A percentile compares a stretch with the other conserved stretches of the same genome.
Evolutionary conservation across 805 yeast species (phyloP).

Genomic region (Suhomyces xylopsoci): DNA sequence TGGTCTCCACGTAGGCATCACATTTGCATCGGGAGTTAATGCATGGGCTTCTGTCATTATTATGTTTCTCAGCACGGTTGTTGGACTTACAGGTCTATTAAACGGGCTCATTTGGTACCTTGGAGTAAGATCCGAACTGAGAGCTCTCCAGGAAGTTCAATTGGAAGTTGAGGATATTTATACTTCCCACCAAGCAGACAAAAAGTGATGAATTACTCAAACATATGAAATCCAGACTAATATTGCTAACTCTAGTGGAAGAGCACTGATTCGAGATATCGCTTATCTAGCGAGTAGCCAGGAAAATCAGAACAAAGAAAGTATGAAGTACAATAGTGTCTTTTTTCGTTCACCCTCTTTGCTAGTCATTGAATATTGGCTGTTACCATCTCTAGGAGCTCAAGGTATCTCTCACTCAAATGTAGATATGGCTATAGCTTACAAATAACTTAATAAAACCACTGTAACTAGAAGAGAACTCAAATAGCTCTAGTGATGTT

Average conservation of each 20-base stretch:
- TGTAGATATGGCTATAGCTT: neutral
- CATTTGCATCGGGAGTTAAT: slow-evolving; percentile 55
- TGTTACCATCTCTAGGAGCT: neutral
- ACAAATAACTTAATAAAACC: slow-evolving; percentile 5
- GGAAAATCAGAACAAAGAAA: neutral
- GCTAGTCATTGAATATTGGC: too few species aligned
- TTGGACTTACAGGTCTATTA: slow-evolving; percentile 64
- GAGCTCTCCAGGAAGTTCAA: slow-evolving; percentile 75
- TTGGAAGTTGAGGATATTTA: slow-evolving; percentile 52
- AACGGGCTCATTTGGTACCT: slow-evolving; percentile 76
- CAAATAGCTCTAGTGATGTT: neutral
- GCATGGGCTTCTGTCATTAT: slow-evolving; percentile 61
- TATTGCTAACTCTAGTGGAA: neutral
- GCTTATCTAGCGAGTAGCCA: neutral
- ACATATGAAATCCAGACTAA: neutral
- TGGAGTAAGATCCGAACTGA: slow-evolving; percentile 75
- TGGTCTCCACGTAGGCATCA: slow-evolving; percentile 52
- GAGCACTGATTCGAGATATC: neutral
- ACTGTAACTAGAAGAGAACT: neutral
- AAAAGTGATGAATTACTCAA: neutral
- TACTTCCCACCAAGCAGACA: neutral
- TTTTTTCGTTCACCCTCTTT: neutral
- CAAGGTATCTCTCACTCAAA: neutral
- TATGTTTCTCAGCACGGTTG: slow-evolving; percentile 49
- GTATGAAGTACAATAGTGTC: neutral